phyloP scores from a whole-genome alignment of 179 eudicot species.

The Beta macrorhiza region DNA sequence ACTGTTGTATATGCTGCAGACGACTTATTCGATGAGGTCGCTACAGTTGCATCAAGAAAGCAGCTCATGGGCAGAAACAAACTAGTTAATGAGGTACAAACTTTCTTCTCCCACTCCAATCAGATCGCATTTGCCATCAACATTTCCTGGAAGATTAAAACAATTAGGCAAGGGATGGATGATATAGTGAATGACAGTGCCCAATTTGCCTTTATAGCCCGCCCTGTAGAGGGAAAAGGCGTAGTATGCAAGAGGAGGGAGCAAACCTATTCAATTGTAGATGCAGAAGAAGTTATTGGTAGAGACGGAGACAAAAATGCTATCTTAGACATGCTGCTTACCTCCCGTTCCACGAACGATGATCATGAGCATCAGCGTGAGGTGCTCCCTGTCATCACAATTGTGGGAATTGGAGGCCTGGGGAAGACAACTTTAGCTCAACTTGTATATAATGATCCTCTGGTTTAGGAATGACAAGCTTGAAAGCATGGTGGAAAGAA shows the following conservation, averaged over 20 bases:
- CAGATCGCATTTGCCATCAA: not conserved
- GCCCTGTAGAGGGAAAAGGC: not conserved
- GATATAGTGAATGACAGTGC: not conserved
- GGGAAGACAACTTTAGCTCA: conserved; percentile 10
- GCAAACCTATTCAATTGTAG: conserved; percentile 19
- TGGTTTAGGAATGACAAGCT: not conserved
- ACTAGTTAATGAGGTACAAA: conserved; percentile 2
- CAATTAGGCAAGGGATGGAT: conserved; percentile 18
- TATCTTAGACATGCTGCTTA: not conserved
- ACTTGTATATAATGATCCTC: not conserved
- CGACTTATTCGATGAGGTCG: conserved; percentile 36
- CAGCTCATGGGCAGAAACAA: not conserved
- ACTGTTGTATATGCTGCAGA: conserved; percentile 27
- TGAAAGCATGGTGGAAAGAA: conserved; percentile 29
- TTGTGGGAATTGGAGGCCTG: conserved; percentile 10
- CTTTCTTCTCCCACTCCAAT: conserved; percentile 24
- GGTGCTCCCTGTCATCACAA: not conserved
- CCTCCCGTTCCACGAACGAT: not conserved
- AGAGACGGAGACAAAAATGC: conserved; percentile 7
- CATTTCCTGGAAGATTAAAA: not conserved
- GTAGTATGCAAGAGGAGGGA: not conserved
- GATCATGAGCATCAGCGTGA: not conserved
- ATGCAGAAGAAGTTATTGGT: conserved; percentile 6
- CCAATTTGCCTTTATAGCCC: not conserved
- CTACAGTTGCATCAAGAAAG: not conserved